Evolutionary conservation across 73 alveolate species (phyloP).

Genomic region (Paramecium sonneborni): DNA sequence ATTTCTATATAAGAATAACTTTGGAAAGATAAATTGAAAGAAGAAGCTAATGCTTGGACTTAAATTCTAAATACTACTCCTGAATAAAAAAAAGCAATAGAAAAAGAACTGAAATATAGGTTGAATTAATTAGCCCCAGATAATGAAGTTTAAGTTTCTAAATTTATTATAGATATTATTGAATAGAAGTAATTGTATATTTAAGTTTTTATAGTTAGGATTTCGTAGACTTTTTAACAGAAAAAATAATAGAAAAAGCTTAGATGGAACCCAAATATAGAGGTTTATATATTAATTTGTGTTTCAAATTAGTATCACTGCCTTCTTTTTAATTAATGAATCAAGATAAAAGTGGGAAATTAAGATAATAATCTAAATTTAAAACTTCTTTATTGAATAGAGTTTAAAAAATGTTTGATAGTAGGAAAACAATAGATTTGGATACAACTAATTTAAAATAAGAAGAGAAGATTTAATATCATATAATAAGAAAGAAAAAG

Average conservation of each 20-base stretch:
- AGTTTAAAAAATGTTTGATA: not conserved
- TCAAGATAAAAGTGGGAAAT: not conserved
- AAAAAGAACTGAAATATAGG: not conserved
- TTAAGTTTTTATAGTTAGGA: not conserved
- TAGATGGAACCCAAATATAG: not conserved
- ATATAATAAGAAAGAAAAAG: not conserved
- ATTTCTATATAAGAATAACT: not conserved
- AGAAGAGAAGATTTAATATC: not conserved
- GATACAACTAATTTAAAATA: not conserved
- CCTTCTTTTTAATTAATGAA: not conserved
- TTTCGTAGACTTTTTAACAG: not conserved
- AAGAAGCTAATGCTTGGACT: not conserved
- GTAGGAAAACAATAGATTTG: not conserved
- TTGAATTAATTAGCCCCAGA: conserved; percentile 17
- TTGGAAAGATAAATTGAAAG: not conserved
- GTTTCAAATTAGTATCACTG: not conserved
- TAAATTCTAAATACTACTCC: not conserved
- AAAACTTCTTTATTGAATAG: not conserved
- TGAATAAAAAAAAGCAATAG: not conserved
- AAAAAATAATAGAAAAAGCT: not conserved
- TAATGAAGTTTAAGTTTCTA: not conserved
- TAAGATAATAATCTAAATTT: not conserved
- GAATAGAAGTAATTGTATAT: not conserved
- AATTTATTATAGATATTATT: not conserved
- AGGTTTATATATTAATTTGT: not conserved